These are phyloP conservation scores for Typha latifolia DNA, from an alignment of 176 grass and related monocot genomes.

Conservation along the genomic window DNA sequence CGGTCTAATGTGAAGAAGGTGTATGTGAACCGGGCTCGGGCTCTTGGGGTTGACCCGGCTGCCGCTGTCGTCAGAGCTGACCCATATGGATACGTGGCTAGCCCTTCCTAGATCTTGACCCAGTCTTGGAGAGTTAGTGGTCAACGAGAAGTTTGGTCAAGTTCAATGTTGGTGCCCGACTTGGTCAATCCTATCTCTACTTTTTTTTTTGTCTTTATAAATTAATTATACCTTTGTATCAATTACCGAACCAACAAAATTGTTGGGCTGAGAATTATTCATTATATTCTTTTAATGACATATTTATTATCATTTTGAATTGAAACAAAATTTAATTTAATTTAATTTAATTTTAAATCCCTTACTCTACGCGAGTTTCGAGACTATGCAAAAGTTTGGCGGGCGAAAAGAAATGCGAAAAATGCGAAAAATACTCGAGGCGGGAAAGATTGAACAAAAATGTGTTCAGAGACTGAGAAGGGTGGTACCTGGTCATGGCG, in stretches of 20 bases:
- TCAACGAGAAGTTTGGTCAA: background rate
- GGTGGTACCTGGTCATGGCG: background rate
- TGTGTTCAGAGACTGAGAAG: background rate
- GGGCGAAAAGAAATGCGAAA: background rate
- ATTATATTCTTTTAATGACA: too few species aligned
- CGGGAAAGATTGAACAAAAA: background rate
- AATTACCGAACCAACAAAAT: too few species aligned
- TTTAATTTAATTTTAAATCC: too few species aligned
- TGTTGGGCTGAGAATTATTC: too few species aligned
- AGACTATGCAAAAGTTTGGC: too few species aligned
- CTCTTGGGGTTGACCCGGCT: slow-evolving; percentile 44
- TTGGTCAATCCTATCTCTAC: background rate
- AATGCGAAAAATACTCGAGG: background rate
- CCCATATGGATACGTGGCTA: slow-evolving; percentile 4
- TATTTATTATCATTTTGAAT: too few species aligned
- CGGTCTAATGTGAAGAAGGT: slow-evolving; percentile 65
- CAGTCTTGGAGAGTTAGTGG: too few species aligned
- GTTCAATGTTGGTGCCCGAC: background rate
- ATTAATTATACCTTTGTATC: too few species aligned
- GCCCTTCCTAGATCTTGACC: background rate
- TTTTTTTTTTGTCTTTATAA: too few species aligned
- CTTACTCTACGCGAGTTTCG: too few species aligned
- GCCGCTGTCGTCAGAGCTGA: slow-evolving; percentile 24
- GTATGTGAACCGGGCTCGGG: slow-evolving; percentile 53
- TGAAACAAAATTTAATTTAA: too few species aligned